Evolutionary conservation across 2,329 filamentous ascomycete species (phyloP).

Genomic region (Phyllosticta citrichinensis): DNA sequence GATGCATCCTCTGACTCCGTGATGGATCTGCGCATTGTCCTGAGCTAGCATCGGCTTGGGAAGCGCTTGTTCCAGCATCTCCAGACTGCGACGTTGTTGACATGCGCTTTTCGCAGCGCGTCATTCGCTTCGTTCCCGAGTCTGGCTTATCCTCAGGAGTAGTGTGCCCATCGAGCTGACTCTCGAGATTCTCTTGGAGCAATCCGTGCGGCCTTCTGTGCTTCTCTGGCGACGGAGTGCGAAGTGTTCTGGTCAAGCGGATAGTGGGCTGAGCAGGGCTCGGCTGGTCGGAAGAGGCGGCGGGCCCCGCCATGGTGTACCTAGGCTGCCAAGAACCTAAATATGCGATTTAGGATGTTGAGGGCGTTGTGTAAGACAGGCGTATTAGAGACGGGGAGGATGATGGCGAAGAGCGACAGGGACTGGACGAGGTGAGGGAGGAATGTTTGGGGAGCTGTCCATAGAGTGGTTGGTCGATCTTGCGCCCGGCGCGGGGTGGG

Average conservation of each 20-base stretch:
- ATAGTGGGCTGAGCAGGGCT: neutral
- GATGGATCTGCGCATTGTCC: neutral
- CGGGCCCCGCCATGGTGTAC: neutral
- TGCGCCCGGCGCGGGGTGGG: neutral
- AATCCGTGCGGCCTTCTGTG: conserved; percentile 43
- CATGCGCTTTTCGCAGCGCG: conserved; percentile 30
- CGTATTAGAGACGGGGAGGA: neutral
- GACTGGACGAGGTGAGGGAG: neutral
- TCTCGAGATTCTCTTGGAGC: conserved; percentile 28
- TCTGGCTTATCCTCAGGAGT: conserved; percentile 19
- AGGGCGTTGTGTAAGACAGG: neutral
- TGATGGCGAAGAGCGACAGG: neutral
- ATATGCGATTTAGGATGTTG: neutral
- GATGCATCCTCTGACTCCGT: neutral
- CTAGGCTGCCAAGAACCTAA: neutral
- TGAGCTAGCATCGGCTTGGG: neutral
- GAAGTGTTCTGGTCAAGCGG: neutral
- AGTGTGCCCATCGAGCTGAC: conserved; percentile 13
- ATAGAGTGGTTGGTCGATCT: neutral
- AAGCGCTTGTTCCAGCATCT: conserved; percentile 5
- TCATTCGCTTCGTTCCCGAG: conserved; percentile 22
- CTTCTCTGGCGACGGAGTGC: conserved; percentile 19
- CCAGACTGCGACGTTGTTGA: conserved; percentile 29
- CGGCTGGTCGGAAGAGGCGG: neutral
- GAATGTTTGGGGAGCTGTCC: neutral